Base-by-base conservation (phyloP, 441 rosid genomes). In the Kokia cookei region DNA sequence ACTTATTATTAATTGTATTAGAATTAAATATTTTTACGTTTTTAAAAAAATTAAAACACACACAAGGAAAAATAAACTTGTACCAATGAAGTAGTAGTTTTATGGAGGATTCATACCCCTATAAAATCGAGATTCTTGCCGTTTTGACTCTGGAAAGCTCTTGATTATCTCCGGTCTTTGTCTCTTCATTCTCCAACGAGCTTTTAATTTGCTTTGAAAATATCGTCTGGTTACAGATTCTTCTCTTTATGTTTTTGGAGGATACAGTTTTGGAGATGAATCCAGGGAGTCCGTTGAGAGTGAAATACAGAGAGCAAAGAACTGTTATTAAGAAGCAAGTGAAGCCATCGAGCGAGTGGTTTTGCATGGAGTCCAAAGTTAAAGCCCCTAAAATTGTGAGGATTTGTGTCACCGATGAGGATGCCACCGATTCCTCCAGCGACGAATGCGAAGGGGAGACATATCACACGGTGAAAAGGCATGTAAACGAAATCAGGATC, bases 341-440 rank as follows among this genome's bases (percentile, higher is more conserved):
- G 17, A 84, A 59, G 24, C 73, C 88, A 0, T 72, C 67, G 1
- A 76, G 24, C 74, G 69, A 48, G 71, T 8, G 73, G 59, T 9
- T 17, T 58, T 8, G 75, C 55, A 8, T 55, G 53, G 76, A 71
- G 10, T 73, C 69, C 3, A 75, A 40, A 14, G 47, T 48, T 29
- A 32, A 74, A 53, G 19, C 65, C 57, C 73, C 84, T 0, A 87
- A 81, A 48, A 75, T 90, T 7, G 85, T 95, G 1, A 80, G 90
- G 70, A 86, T 95, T 79, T 81, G 81, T 7, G 86, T 91, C 26
- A 87, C 91, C 7, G 99, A 95, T 47, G 87, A 81, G 12, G 89
- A 87, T 37, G 99, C 97, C 0, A 95, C 98, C 0, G 99, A 91
- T 76, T 93, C 98, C 3, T 95, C 99, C 4, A 81, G 92, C 81